Evolutionary conservation across 2,329 filamentous ascomycete species (phyloP).

Genomic region (Penicillium sclerotiorum): DNA sequence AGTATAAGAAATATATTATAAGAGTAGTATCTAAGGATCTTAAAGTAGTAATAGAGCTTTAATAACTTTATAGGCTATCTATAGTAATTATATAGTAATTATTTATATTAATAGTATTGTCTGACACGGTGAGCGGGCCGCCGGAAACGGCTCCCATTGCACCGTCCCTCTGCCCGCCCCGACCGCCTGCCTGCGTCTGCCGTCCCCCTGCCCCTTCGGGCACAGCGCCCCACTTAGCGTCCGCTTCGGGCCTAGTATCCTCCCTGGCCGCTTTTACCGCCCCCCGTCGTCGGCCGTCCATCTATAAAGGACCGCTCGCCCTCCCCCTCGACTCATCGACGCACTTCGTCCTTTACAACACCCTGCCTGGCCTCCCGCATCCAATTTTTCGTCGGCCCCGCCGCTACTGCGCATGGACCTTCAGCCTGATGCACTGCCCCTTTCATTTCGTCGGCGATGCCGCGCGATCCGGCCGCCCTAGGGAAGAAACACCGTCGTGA

Average conservation of each 20-base stretch:
- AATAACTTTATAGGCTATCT: conserved; percentile 15
- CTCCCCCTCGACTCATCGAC: conserved; percentile 22
- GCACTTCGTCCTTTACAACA: conserved; percentile 25
- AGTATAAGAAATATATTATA: conserved; percentile 27
- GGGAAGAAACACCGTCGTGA: neutral
- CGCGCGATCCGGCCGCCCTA: conserved; percentile 2
- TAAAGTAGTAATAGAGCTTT: conserved; percentile 22
- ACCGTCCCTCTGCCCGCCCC: conserved; percentile 16
- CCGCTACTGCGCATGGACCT: conserved; percentile 8
- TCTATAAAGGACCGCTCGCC: conserved; percentile 30
- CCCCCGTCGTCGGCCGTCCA: conserved; percentile 15
- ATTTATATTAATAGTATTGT: conserved; percentile 28
- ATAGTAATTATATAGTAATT: conserved; percentile 23
- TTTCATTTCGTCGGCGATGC: conserved; percentile 14
- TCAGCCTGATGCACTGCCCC: conserved; percentile 14
- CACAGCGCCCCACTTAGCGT: conserved; percentile 5
- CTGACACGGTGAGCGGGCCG: conserved; percentile 26
- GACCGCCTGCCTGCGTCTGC: conserved; percentile 20
- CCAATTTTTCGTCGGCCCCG: conserved; percentile 9
- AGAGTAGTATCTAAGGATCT: conserved; percentile 28
- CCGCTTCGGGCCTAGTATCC: conserved; percentile 23
- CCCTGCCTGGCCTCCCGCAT: neutral
- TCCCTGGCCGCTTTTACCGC: conserved; percentile 24
- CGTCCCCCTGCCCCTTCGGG: conserved; percentile 19
- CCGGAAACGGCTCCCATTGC: conserved; percentile 23